Base-by-base conservation (phyloP, 352 stramenopile species). In the Globisporangium recalcitrans region DNA sequence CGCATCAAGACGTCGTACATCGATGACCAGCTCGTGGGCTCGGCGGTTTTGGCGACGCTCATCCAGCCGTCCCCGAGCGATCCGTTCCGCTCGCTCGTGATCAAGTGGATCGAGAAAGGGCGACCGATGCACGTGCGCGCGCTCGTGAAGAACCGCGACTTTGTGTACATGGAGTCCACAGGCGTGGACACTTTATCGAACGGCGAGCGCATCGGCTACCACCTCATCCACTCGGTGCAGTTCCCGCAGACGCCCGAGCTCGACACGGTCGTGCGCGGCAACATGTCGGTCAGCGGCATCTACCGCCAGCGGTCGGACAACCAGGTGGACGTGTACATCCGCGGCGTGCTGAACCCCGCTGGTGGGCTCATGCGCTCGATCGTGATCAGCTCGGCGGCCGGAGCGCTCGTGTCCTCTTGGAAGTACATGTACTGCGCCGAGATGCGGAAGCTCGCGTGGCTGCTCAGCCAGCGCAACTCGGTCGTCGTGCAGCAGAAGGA, bases 361-460 rank as follows among this genome's bases (percentile, higher is more conserved):
- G 74, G 74, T 16, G 68, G 75, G n/a, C 46, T 88, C n/a, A 69
- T 83, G 52, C 70, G 71, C 51, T 65, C 77, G 59, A 36, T 77
- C 3, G 70, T 68, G 0, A 66, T 77, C n/a, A 70, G 65, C 7
- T 74, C 78, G 13, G 71, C 71, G 56, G 67, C 71, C 19, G 55
- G 82, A 2, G 38, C 61, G 3, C 70, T 90, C 62, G 64, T 72
- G 44, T 66, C 72, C 13, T 64, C 62, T 0, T 71, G 65, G 1
- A 62, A 54, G 9, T 63, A 74, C 42, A 73, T 87, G 40, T 53
- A 82, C 16, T 90, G 78, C 60, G 73, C 71, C 7, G 75, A 77
- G n/a, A 85, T 86, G 77, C 82, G 82, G 48, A 90, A 88, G 58
- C 77, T 88, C 16, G 60, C 75, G 60, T 90, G 58, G 38, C 66